A percentile compares a stretch with the other conserved stretches of the same genome.
Evolutionary conservation across 2,329 filamentous ascomycete species (phyloP).

Genomic region (Penicillium olsonii): DNA sequence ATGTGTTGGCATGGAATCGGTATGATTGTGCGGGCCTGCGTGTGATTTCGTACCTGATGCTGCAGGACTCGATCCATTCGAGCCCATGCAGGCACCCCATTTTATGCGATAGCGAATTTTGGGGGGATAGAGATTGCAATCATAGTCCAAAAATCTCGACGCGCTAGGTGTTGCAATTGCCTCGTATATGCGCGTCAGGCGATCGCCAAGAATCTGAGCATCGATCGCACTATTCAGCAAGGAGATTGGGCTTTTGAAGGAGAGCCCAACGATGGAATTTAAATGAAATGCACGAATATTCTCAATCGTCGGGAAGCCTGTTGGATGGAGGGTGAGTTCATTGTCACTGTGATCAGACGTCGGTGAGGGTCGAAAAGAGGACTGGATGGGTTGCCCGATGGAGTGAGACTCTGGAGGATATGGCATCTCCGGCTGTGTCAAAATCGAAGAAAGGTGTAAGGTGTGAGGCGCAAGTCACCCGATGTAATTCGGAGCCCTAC

Average conservation of each 20-base stretch:
- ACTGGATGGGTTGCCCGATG: too few relatives aligned
- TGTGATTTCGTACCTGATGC: neutral
- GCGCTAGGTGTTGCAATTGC: constrained; percentile 21
- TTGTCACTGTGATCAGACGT: neutral
- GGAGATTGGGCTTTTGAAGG: constrained; percentile 21
- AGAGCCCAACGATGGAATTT: constrained; percentile 4
- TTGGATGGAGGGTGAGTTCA: neutral
- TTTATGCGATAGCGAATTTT: constrained; percentile 17
- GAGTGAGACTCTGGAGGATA: neutral
- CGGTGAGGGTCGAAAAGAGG: neutral
- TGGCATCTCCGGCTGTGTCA: neutral
- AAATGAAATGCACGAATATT: neutral
- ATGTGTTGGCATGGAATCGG: neutral
- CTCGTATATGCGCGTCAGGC: constrained; percentile 21
- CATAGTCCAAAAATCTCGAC: constrained; percentile 21
- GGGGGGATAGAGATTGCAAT: constrained; percentile 23
- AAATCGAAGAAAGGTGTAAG: too few relatives aligned
- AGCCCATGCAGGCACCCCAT: neutral
- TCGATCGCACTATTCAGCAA: constrained; percentile 27
- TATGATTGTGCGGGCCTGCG: neutral
- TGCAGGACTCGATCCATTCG: neutral
- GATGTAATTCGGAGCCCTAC: too few relatives aligned
- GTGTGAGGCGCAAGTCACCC: too few relatives aligned
- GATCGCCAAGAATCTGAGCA: constrained; percentile 18
- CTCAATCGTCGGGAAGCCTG: neutral